These are phyloP conservation scores for Lobosporangium transversale DNA, from an alignment of 192 early-diverging fungal genomes.

Conservation along the genomic window DNA sequence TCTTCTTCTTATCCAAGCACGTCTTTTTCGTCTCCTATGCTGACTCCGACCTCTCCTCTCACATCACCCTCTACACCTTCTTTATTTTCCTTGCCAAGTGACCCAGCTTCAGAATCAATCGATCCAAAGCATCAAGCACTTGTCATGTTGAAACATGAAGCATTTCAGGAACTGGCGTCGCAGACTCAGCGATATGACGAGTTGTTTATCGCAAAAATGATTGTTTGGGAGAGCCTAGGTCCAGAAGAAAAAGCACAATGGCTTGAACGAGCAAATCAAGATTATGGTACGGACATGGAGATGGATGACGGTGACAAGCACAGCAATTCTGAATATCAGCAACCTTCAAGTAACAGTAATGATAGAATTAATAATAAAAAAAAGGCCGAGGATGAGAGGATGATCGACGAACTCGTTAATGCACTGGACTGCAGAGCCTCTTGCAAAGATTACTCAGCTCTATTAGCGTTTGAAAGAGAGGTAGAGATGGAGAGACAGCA, in stretches of 20 bases:
- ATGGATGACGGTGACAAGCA: neutral
- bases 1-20: neutral
- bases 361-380: neutral
- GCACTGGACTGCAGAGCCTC: constrained; percentile 35
- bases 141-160: constrained; percentile 36
- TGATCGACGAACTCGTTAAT: constrained; percentile 28
- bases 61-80: no score
- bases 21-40: no score
- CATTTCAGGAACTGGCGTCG: constrained; percentile 37
- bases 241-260: constrained; percentile 37
- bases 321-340: neutral
- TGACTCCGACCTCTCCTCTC: no score
- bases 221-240: constrained; percentile 32
- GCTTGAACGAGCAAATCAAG: constrained; percentile 16
- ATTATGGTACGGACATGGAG: neutral
- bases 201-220: constrained; percentile 49
- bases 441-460: constrained; percentile 41
- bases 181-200: constrained; percentile 42
- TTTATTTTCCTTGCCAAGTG: no score
- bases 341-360: neutral
- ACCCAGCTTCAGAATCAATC: no score
- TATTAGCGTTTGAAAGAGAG: constrained; percentile 33
- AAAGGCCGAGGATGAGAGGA: neutral
- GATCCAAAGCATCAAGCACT: constrained; percentile 13
- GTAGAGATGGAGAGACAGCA: constrained; percentile 11